Evolutionary conservation across 179 eudicot species (phyloP).

Genomic region (Carnegiea gigantea): DNA sequence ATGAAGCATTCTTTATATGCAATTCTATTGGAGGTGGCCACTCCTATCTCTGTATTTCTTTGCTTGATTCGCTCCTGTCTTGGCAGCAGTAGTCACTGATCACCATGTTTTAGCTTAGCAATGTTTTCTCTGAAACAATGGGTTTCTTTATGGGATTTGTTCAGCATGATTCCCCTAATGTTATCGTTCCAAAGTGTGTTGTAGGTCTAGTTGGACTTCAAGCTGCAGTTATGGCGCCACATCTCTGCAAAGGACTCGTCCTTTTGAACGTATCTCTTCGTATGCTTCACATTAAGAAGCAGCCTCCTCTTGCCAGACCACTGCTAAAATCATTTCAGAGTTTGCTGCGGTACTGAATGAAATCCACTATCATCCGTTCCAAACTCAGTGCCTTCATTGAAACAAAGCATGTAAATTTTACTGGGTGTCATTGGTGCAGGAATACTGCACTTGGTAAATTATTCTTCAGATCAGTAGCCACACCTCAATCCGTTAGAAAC

Average conservation of each 20-base stretch:
- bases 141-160: no score
- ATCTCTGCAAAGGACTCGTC: constrained; percentile 72
- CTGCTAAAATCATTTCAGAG: constrained; percentile 76
- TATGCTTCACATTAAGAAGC: constrained; percentile 90
- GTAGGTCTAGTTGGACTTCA: constrained; percentile 94
- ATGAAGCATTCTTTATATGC: constrained; percentile 86
- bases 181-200: constrained; percentile 13
- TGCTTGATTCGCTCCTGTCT: no score
- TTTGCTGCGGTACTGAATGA: constrained; percentile 60
- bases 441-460: constrained; percentile 75
- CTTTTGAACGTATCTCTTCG: constrained; percentile 88
- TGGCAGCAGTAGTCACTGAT: no score
- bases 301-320: constrained; percentile 78
- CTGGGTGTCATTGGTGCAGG: constrained; percentile 43
- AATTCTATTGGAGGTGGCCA: constrained; percentile 90
- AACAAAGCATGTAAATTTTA: not conserved
- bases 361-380: not conserved
- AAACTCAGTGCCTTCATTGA: not conserved
- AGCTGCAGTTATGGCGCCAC: constrained; percentile 79
- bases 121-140: no score
- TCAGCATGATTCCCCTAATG: not conserved
- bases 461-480: constrained; percentile 74
- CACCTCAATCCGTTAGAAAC: constrained; percentile 68
- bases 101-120: no score
- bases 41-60: no score